Evolutionary conservation across 768 basidiomycete genomes (phyloP), one percentile per base, ranked within the genome.

Genomic region (Rhodotorula diobovata): DNA sequence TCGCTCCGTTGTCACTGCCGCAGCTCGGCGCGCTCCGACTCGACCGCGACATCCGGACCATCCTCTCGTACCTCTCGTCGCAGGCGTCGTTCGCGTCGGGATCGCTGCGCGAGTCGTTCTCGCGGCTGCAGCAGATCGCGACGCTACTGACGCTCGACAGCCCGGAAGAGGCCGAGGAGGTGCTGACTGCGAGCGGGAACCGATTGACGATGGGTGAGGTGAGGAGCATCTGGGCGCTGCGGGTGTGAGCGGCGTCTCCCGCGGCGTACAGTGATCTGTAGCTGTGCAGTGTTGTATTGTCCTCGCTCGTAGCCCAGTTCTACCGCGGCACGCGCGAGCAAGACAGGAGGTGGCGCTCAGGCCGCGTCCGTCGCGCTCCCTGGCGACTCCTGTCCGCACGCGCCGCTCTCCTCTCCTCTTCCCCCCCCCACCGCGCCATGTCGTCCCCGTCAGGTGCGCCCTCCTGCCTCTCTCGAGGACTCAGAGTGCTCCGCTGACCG

Each of bases 21-120:
- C 75, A 98, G 94, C 85, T 98, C 68, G 96, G 96, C 35, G 95
- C 93, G 8, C 89, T 99, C 70, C 89, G 93, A 25, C 94, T 96
- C 79, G 96, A 99, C 77, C 86, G 89, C 28, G 95, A 99, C 79
- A 82, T 98, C 56, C 86, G 95, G 35, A 86, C 91, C 9, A 86
- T 97, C 73, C 87, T 86, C 34, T 84, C 88, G 4, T 93, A 89
- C 81, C 85, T 99, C 21, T 88, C 90, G 2, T 87, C 90, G 5
- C 96, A 96, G 79, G 93, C 91, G 11, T 84, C 86, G 10, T 93
- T 92, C 80, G 92, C 93, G 16, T 92, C 94, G 66, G 87, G 90
- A 28, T 74, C 73, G 2, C 20, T 79, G 5, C 83, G 96, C 76
- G 94, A 96, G 76, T 95, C 94, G 80, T 96, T 98, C 78, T 81